Conservation (phyloP, 371 early-diverging fungal species). For the Polyrhizophydium stewartii region DNA sequence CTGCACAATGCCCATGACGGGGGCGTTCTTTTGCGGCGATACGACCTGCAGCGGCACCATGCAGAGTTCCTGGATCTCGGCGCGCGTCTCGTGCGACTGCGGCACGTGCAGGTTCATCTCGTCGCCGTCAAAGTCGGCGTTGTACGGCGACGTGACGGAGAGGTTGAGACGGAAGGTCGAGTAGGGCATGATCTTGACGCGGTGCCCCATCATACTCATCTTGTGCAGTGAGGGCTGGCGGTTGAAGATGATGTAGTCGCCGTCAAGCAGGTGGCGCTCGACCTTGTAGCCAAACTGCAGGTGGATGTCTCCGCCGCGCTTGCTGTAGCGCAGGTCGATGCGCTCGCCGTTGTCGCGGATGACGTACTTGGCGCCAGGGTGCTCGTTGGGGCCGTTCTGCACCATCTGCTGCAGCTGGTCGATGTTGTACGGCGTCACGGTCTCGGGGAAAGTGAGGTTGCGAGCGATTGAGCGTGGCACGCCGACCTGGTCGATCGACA, state of each 20-base stretch:
- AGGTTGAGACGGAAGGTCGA: slow-evolving; percentile 99
- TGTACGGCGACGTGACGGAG: slow-evolving; percentile 99
- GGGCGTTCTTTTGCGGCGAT: slow-evolving; percentile 97
- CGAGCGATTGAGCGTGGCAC: slow-evolving; percentile 98
- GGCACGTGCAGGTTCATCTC: slow-evolving; percentile 99
- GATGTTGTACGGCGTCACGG: slow-evolving; percentile 98
- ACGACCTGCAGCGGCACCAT: slow-evolving; percentile 98
- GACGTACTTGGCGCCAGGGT: slow-evolving; percentile 99
- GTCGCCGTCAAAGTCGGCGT: slow-evolving; percentile 99
- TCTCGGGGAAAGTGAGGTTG: slow-evolving; percentile 98
- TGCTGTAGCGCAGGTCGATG: slow-evolving; percentile 93
- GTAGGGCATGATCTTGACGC: slow-evolving; percentile 97
- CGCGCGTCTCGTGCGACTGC: slow-evolving; percentile 88
- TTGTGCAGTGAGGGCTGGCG: slow-evolving; percentile 99
- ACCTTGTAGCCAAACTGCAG: slow-evolving; percentile 94
- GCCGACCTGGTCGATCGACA: slow-evolving; percentile 98
- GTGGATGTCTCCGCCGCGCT: slow-evolving; percentile 82
- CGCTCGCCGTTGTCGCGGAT: slow-evolving; percentile 96
- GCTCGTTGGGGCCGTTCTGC: slow-evolving; percentile 93
- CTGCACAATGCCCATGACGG: slow-evolving; percentile 99
- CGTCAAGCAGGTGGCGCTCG: slow-evolving; percentile 96
- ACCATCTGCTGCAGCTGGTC: slow-evolving; percentile 85
- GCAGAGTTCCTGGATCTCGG: slow-evolving; percentile 95
- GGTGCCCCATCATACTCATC: slow-evolving; percentile 99
- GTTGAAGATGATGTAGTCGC: slow-evolving; percentile 99